These are phyloP conservation scores for Solanum sejunctum DNA, from an alignment of 257 asterid genomes.

Conservation along the genomic window DNA sequence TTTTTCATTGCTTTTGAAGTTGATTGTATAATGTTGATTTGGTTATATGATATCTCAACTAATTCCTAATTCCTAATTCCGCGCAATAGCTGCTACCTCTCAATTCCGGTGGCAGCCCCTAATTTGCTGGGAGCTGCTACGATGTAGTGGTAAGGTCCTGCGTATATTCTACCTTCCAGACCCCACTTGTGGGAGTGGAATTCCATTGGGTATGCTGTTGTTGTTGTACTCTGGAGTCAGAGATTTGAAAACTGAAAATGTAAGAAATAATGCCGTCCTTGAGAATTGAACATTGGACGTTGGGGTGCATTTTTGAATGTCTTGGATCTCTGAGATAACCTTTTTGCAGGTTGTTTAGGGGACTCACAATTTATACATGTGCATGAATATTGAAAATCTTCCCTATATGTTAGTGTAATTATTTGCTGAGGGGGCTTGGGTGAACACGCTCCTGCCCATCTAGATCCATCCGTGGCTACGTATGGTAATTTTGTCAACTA, in stretches of 20 bases:
- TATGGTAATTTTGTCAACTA: neutral
- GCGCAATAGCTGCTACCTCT: no score
- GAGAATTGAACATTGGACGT: neutral
- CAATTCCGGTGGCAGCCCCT: no score
- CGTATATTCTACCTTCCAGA: no score
- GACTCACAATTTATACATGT: neutral
- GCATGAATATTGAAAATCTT: neutral
- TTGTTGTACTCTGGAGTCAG: no score
- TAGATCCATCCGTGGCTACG: neutral
- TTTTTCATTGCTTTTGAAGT: neutral
- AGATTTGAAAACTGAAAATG: neutral
- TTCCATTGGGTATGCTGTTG: no score
- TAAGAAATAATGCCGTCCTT: neutral
- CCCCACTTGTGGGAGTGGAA: no score
- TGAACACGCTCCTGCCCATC: neutral
- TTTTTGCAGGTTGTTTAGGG: neutral
- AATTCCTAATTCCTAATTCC: neutral
- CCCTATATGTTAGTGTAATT: neutral
- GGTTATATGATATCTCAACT: neutral
- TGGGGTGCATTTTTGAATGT: neutral
- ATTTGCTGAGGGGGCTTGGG: neutral
- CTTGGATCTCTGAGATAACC: neutral
- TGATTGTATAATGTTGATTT: no score
- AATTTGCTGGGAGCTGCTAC: neutral
- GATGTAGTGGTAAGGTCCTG: no score